phyloP scores from a whole-genome alignment of 306 rosid species.

The Lathyrus oleraceus region DNA sequence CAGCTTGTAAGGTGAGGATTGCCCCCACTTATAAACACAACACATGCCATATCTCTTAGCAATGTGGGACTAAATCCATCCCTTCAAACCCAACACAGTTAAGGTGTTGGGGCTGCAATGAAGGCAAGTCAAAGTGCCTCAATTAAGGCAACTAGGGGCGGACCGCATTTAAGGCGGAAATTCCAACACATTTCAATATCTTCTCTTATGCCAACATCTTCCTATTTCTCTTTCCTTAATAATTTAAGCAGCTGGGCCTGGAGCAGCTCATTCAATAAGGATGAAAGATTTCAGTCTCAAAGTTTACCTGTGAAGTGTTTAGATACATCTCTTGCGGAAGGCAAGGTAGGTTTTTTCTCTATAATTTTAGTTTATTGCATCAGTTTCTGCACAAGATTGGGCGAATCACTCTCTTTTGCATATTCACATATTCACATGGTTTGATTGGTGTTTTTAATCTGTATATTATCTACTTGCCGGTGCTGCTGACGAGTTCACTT shows the following conservation, averaged over 20 bases:
- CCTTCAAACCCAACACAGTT: too few relatives aligned
- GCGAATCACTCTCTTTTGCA: not conserved
- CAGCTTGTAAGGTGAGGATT: too few relatives aligned
- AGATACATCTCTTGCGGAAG: constrained; percentile 55
- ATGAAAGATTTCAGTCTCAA: constrained; percentile 47
- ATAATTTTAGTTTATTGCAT: not conserved
- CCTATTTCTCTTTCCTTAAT: not conserved
- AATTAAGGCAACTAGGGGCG: too few relatives aligned
- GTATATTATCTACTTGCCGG: not conserved
- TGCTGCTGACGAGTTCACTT: constrained; percentile 24
- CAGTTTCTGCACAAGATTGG: not conserved
- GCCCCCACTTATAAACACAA: too few relatives aligned
- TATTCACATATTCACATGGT: too few relatives aligned
- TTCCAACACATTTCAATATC: not conserved
- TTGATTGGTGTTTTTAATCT: not conserved
- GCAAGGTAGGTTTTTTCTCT: constrained; percentile 51
- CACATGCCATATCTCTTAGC: too few relatives aligned
- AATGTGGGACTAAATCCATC: too few relatives aligned
- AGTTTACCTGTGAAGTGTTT: constrained; percentile 60
- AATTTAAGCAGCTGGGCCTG: constrained; percentile 41
- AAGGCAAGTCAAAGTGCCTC: too few relatives aligned
- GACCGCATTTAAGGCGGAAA: too few relatives aligned
- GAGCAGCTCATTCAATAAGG: constrained; percentile 55
- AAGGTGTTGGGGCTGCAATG: too few relatives aligned
- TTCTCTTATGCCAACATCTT: not conserved